Evolutionary conservation across 2,329 filamentous ascomycete species (phyloP), one percentile per base, ranked within the genome.

Genomic region (Scolecobasidium constrictum): DNA sequence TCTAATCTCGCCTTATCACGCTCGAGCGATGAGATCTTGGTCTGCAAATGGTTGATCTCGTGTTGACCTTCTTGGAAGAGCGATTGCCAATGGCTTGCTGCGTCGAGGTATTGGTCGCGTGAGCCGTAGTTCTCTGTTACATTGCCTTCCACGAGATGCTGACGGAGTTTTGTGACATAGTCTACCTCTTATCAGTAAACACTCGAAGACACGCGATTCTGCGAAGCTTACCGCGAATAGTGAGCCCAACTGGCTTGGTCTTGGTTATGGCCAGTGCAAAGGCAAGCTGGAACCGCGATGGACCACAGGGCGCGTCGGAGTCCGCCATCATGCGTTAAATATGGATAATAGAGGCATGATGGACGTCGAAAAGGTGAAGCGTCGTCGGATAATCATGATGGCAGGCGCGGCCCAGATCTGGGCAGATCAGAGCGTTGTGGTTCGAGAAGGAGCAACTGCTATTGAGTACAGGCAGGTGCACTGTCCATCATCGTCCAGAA

Each of bases 221-320:
- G 7, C 34, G 7, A 17, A 11, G 7, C 34, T 44, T 9, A 59
- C 61, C 59, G 55, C 53, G 53, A 3, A 63, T 50, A 2, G 53
- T 48, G 15, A 59, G 44, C 1, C 51, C 54, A 4, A 46, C 35
- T 4, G 65, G 64, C 44, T 64, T 68, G 3, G 56, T 54, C 17
- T 52, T 53, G n/a, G 66, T 47, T n/a, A 64, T 48, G 3, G 56
- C 55, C 34, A 63, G 47, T 5, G 59, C 61, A 13, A 60, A 49
- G 3, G 60, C 58, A 15, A 58, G 42, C 34, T 60, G 56, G 9
- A 56, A 46, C 4, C 31, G 21, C 18, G 47, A 46, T 33, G 33
- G 46, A 15, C 26, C 9, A 31, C n/a, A 9, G 9, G n/a, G 26
- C 26, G 26, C 9, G n/a, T n/a, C n/a, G n/a, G n/a, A n/a, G n/a